A percentile compares a stretch with the other conserved stretches of the same genome.
These are phyloP conservation scores for Cinchona pubescens DNA, from an alignment of 257 asterid genomes.

Conservation along the genomic window DNA sequence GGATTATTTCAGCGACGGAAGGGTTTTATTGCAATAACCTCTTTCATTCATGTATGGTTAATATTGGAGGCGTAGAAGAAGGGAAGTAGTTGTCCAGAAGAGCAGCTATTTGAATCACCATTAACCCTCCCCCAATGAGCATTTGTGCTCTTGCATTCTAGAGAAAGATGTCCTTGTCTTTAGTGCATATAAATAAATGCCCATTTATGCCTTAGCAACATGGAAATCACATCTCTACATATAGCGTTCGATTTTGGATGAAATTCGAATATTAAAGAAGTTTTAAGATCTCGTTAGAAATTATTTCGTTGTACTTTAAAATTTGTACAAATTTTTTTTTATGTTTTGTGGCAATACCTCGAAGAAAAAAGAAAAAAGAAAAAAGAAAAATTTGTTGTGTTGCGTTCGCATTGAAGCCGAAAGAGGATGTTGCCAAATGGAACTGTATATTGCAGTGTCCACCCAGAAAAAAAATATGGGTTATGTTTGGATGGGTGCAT, in stretches of 20 bases:
- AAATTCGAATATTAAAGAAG: too few species aligned
- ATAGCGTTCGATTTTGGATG: background rate
- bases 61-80: background rate
- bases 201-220: background rate
- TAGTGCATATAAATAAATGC: background rate
- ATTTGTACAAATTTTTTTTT: too few species aligned
- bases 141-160: constrained; percentile 5
- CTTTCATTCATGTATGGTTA: background rate
- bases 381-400: too few species aligned
- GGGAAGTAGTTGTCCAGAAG: background rate
- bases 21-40: background rate
- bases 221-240: background rate
- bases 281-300: too few species aligned
- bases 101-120: constrained; percentile 14
- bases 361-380: too few species aligned
- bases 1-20: background rate
- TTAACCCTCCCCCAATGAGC: constrained; percentile 9
- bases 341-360: too few species aligned
- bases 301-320: too few species aligned
- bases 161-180: background rate
- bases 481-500: too few species aligned
- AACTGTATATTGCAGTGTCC: too few species aligned
- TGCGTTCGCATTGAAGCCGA: too few species aligned
- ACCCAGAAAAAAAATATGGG: too few species aligned
- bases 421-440: too few species aligned